A percentile compares a stretch with the other conserved stretches of the same genome.
Evolutionary conservation across 2,329 filamentous ascomycete genomes (phyloP).

Genomic region (Ophiostoma pallidulum): DNA sequence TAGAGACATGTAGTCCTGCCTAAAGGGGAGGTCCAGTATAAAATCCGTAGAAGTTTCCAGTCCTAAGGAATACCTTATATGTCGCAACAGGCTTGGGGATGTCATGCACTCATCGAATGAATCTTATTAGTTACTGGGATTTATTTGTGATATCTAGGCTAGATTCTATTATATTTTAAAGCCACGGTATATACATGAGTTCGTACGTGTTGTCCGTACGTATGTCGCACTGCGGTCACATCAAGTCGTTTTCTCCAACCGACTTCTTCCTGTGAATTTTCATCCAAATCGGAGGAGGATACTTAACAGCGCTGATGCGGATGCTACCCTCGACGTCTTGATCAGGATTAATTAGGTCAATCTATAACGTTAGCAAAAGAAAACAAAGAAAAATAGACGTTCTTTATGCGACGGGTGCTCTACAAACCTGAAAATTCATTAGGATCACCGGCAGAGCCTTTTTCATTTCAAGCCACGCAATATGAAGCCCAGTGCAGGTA

Average conservation of each 20-base stretch:
- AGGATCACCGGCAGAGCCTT: constrained; percentile 2
- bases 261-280: background rate
- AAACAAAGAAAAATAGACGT: background rate
- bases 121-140: too few relatives aligned
- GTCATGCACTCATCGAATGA: too few relatives aligned
- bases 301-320: constrained; percentile 7
- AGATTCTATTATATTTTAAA: too few relatives aligned
- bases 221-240: too few relatives aligned
- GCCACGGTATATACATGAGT: too few relatives aligned
- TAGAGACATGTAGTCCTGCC: too few relatives aligned
- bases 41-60: too few relatives aligned
- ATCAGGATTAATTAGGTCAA: background rate
- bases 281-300: constrained; percentile 3
- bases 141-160: too few relatives aligned
- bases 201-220: too few relatives aligned
- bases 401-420: background rate
- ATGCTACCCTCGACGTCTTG: background rate
- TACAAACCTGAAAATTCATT: background rate
- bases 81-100: too few relatives aligned
- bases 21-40: too few relatives aligned
- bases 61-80: too few relatives aligned
- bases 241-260: background rate
- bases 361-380: background rate
- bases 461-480: constrained; percentile 7
- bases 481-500: constrained; percentile 1